Base-by-base conservation (phyloP, 768 basidiomycete genomes). In the Trametes sanguinea region DNA sequence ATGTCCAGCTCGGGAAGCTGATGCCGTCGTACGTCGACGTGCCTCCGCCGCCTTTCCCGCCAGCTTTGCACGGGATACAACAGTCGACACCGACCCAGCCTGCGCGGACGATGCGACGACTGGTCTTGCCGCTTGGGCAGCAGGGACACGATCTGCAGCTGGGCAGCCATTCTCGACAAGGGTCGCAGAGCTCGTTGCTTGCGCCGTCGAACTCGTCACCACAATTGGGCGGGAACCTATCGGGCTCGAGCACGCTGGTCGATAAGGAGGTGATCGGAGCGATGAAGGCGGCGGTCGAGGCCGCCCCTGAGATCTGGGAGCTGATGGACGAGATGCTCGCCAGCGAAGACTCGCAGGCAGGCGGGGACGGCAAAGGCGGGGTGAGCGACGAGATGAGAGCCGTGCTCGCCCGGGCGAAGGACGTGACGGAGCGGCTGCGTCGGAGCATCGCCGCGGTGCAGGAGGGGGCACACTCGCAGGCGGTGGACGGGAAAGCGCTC, bases 1-100 rank as follows among this genome's bases (percentile, higher is more conserved):
- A 97, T 71, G 90, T 96, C 6, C 89, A 96, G 71, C 86, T 92
- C 53, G 95, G 95, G 43, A 92, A 88, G 74, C 79, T 84, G 57
- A 72, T 92, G 52, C 89, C 91, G 7, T 88, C 87, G n/a, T 83
- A 84, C 65, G 82, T 86, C 47, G 60, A 76, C 2, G 55, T 57
- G 35, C 62, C 62, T n/a, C 70, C 73, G 3, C 74, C 69, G 1
- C 68, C 66, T 10, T 74, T 82, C 44, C 82, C 85, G 42, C 77
- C 80, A 13, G 82, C 83, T 4, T 82, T 86, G 45, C 64, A 56
- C 16, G 43, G 50, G 3, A 51, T 52, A 40, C 64, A n/a, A 53
- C 62, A 43, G 46, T 60, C 67, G n/a, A 65, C 71, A 9, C 66
- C 68, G 14, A 70, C 69, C 11, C 74, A 71, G 16, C 67, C 65